Conservation (phyloP, 2,329 filamentous ascomycete genomes). For the Fusarium newnesense region DNA sequence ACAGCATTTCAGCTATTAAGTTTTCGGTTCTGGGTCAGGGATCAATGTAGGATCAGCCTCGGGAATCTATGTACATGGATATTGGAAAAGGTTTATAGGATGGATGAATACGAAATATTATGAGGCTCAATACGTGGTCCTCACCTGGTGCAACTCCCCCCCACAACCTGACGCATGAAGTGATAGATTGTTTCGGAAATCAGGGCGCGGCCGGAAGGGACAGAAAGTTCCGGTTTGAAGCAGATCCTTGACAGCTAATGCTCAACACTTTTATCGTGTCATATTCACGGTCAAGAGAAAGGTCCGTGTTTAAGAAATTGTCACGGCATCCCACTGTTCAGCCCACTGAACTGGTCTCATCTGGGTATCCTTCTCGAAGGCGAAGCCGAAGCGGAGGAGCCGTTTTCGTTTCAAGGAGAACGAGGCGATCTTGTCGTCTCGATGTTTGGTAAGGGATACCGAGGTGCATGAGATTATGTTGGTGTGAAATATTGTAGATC, state of each 20-base stretch:
- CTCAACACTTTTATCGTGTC: slow-evolving; percentile 5
- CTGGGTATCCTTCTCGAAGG: slow-evolving; percentile 20
- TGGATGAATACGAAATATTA: slow-evolving; percentile 1
- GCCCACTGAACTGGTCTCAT: neutral
- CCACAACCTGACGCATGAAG: neutral
- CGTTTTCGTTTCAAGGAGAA: neutral
- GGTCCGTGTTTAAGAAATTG: slow-evolving; percentile 24
- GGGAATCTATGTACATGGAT: slow-evolving; percentile 28
- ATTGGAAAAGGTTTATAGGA: slow-evolving; percentile 9
- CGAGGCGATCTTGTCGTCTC: slow-evolving; percentile 2
- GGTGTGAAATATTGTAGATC: neutral
- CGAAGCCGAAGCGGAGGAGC: slow-evolving; percentile 1
- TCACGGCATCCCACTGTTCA: slow-evolving; percentile 12
- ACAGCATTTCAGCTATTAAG: slow-evolving; percentile 11
- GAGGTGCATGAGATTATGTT: slow-evolving; percentile 4
- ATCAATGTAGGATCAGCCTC: slow-evolving; percentile 21
- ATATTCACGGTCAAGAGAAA: slow-evolving; percentile 4
- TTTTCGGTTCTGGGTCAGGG: slow-evolving; percentile 13
- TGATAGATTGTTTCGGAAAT: slow-evolving; percentile 14
- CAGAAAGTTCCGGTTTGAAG: slow-evolving; percentile 7
- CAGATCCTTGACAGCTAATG: neutral
- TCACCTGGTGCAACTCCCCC: neutral
- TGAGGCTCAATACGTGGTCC: neutral
- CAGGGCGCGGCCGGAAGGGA: neutral
- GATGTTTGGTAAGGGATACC: neutral